Base-by-base conservation (phyloP, 768 basidiomycete genomes). In the Mycena olivaceomarginata region DNA sequence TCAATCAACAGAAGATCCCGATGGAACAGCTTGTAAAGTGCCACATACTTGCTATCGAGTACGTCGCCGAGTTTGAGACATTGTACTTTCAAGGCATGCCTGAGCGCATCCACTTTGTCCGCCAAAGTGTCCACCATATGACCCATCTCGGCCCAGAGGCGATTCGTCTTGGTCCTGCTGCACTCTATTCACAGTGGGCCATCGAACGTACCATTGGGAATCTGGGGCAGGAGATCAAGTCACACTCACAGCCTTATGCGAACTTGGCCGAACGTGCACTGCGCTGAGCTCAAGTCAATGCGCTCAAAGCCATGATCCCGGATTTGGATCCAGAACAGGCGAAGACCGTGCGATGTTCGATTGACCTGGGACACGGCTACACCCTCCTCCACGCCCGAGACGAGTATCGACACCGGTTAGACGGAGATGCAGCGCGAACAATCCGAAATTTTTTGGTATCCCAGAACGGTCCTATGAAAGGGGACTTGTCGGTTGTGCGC, bases 311-410 rank as follows among this genome's bases (percentile, higher is more conserved):
- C 31, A 31, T 31, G 31, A 31, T 31, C 31, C 31, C 31, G 4
- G 31, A 31, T 31, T 31, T 31, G 31, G 31, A 64, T 8, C 63
- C 63, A 5, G 18, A 41, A 7, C 5, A 41, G n/a, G 22, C 6
- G 0, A 10, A 5, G 6, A 40, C 41, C 2, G 41, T 41, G 5
- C 63, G 20, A 2, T 40, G 40, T 18, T 39, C 41, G 1, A 20
- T 64, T 12, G 41, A 64, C 9, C 10, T 64, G 10, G 39, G 63
- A 9, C 41, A 64, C 8, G 63, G 63, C 3, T 64, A 20, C 22
- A 20, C 12, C 8, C 18, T 45, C 15, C 51, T 53, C 7, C 51
- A 18, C 18, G 82, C 67, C 22, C 80, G 15, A 81, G 84, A 73
- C 22, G 67, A 72, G 37, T 72, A 69, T 25, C 15, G 45, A 16